Evolutionary conservation across 225 moss, liverwort and hornwort genomes (phyloP).

Genomic region (Thuidium tamariscinum): DNA sequence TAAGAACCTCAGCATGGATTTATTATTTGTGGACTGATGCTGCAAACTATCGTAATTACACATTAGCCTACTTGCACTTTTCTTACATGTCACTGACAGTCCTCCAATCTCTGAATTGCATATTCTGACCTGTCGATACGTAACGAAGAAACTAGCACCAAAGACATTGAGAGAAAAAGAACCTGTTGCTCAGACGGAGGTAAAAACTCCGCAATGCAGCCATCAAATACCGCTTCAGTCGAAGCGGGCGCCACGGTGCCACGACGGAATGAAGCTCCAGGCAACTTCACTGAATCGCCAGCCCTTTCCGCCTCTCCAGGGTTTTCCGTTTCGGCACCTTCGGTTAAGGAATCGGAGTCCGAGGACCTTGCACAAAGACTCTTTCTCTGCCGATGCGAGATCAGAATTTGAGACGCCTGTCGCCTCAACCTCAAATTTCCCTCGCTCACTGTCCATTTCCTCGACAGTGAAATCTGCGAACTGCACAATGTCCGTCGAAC

Average conservation of each 20-base stretch:
- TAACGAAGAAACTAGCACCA: not conserved
- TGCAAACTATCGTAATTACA: not conserved
- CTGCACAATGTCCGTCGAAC: not conserved
- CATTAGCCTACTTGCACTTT: not conserved
- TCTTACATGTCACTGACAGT: not conserved
- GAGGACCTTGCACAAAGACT: not conserved
- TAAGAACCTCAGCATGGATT: not conserved
- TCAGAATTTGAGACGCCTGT: not conserved
- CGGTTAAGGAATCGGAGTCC: conserved; percentile 24
- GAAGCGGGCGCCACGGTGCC: not conserved
- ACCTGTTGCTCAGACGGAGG: conserved; percentile 44
- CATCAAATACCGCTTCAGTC: conserved; percentile 12
- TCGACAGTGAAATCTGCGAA: not conserved
- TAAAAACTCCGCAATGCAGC: conserved; percentile 40
- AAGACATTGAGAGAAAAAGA: not conserved
- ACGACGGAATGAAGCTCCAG: conserved; percentile 1
- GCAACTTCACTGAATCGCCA: not conserved
- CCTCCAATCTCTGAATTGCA: not conserved
- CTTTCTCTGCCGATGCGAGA: not conserved
- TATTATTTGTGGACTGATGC: not conserved
- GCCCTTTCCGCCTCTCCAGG: not conserved
- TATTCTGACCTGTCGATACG: not conserved
- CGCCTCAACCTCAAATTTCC: not conserved
- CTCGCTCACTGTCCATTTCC: not conserved
- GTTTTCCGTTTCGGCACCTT: conserved; percentile 2